Conservation (phyloP, 106 monocot genomes). For the Xerophyta viscosa region DNA sequence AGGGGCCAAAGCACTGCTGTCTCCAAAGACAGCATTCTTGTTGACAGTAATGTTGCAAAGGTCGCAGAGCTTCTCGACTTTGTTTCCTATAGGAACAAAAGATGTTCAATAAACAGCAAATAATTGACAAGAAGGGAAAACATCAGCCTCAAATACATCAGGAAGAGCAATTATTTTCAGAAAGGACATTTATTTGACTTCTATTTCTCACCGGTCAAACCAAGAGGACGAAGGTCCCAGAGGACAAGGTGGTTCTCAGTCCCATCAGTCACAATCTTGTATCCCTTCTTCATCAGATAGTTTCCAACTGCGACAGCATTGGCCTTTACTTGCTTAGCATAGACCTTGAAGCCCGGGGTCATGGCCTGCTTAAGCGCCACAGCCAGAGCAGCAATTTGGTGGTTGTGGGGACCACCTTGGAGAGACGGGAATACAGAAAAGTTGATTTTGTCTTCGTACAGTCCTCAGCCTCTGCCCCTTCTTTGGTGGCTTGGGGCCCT, state of each 20-base stretch:
- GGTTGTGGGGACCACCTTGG: constrained; percentile 95
- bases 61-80: constrained; percentile 93
- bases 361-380: constrained; percentile 73
- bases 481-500: constrained; percentile 88
- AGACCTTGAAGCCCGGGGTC: constrained; percentile 70
- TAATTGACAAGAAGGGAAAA: no score
- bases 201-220: constrained; percentile 70
- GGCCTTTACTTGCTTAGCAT: constrained; percentile 83
- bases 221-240: constrained; percentile 93
- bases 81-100: constrained; percentile 49
- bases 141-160: no score
- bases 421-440: constrained; percentile 93
- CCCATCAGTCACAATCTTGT: constrained; percentile 82
- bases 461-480: constrained; percentile 77
- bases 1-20: constrained; percentile 92
- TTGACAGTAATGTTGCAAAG: constrained; percentile 86
- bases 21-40: constrained; percentile 97
- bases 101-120: no score
- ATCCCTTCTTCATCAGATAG: constrained; percentile 75
- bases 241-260: constrained; percentile 97
- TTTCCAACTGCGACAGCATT: constrained; percentile 78
- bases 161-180: no score
- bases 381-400: constrained; percentile 89
- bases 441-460: constrained; percentile 82
- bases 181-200: no score